Conservation (phyloP, 768 basidiomycete species). For the Suillus fuscotomentosus region DNA sequence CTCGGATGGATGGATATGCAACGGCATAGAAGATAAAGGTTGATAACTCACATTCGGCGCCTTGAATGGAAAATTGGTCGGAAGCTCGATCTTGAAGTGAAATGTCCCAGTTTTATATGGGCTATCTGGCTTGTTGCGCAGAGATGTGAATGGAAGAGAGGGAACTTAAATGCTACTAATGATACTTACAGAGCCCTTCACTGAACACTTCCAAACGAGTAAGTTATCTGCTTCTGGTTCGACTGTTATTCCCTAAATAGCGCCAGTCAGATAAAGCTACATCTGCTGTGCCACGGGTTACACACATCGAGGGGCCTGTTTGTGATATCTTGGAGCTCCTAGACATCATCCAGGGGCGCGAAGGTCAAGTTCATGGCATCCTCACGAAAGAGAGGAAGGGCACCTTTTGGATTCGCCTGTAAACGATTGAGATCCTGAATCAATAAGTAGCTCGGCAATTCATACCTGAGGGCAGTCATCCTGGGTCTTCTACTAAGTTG, state of each 20-base stretch:
- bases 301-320: constrained; percentile 65
- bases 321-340: constrained; percentile 70
- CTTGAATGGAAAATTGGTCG: constrained; percentile 85
- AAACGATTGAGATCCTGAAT: constrained; percentile 12
- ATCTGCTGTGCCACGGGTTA: constrained; percentile 13
- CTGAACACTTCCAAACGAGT: constrained; percentile 73
- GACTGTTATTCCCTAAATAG: constrained; percentile 56
- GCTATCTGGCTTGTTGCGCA: constrained; percentile 55
- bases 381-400: constrained; percentile 4
- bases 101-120: constrained; percentile 86
- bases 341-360: constrained; percentile 9
- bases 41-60: constrained; percentile 60
- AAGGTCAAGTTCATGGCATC: constrained; percentile 8
- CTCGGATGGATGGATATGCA: background rate
- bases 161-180: background rate
- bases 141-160: constrained; percentile 2
- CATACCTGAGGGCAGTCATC: constrained; percentile 43
- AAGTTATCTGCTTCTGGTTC: constrained; percentile 70
- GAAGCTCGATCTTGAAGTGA: constrained; percentile 70
- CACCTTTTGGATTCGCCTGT: constrained; percentile 78
- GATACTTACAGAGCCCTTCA: constrained; percentile 67
- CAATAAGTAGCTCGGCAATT: background rate
- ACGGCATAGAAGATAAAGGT: constrained; percentile 7
- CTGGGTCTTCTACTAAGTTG: background rate
- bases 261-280: constrained; percentile 8